These are phyloP conservation scores for Passalora sequoiae DNA, from an alignment of 2,329 filamentous ascomycete species.

Conservation along the genomic window DNA sequence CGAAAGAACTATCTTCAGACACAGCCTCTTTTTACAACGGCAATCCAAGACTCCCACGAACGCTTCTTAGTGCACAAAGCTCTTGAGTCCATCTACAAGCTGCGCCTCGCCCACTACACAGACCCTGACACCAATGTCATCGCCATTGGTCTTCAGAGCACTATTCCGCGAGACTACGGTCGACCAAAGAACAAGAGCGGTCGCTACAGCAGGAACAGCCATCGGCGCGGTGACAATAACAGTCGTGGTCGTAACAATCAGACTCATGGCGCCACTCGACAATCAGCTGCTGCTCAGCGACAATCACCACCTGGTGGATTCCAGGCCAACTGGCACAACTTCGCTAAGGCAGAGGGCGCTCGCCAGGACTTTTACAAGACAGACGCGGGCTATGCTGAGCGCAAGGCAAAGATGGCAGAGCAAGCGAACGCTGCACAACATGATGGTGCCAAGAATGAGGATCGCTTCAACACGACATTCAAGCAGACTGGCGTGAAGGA, in stretches of 20 bases:
- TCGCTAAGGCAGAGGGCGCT: not conserved
- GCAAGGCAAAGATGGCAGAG: not conserved
- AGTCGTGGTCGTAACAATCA: not conserved
- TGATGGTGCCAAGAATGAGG: not conserved
- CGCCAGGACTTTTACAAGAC: slow-evolving; percentile 1
- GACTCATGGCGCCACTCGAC: not conserved
- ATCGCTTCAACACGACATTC: not conserved
- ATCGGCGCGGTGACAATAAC: not conserved
- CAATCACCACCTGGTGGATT: not conserved
- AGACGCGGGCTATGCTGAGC: slow-evolving; percentile 1
- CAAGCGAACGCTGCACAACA: not conserved
- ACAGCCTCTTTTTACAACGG: slow-evolving; percentile 1
- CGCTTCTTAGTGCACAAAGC: slow-evolving; percentile 3
- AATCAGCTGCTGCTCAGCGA: not conserved
- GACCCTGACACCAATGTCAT: slow-evolving; percentile 2
- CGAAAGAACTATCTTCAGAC: not conserved
- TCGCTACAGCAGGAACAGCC: not conserved
- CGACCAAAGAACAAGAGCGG: not conserved
- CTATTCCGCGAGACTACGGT: not conserved
- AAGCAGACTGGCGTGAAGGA: not conserved
- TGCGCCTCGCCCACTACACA: not conserved
- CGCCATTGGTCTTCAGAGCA: slow-evolving; percentile 1
- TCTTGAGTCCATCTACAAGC: not conserved
- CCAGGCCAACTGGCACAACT: slow-evolving; percentile 1
- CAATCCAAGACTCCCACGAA: not conserved